Conservation (phyloP, 2,329 filamentous ascomycete genomes). For the Epichloe brachyelytri region DNA sequence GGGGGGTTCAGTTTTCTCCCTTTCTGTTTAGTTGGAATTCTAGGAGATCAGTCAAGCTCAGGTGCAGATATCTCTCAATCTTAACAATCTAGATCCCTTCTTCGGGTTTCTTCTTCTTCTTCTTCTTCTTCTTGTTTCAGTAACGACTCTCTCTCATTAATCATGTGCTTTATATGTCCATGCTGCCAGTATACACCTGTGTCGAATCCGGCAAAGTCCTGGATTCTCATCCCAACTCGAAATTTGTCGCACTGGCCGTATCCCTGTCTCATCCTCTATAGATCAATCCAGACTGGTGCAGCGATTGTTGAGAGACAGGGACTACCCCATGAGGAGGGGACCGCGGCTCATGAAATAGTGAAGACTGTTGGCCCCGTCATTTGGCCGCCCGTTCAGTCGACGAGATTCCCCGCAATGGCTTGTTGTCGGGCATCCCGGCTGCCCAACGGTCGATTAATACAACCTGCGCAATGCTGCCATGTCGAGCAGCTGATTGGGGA, state of each 20-base stretch:
- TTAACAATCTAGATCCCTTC: too few relatives aligned
- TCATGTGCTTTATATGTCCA: too few relatives aligned
- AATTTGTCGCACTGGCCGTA: background rate
- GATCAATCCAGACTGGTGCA: background rate
- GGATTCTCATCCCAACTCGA: background rate
- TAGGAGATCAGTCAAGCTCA: too few relatives aligned
- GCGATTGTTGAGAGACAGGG: background rate
- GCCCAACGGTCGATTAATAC: background rate
- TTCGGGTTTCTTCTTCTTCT: too few relatives aligned
- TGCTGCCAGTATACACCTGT: background rate
- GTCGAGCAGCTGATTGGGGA: too few relatives aligned
- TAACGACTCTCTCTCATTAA: too few relatives aligned
- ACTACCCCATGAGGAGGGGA: background rate
- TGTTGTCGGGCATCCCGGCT: background rate
- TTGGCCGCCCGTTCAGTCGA: background rate
- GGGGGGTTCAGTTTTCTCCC: background rate
- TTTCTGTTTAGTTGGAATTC: too few relatives aligned
- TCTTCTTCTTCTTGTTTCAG: too few relatives aligned
- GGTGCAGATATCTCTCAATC: too few relatives aligned
- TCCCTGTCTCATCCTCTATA: background rate
- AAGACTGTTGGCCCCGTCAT: background rate
- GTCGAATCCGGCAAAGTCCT: too few relatives aligned
- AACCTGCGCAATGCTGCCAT: background rate
- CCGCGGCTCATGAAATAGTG: too few relatives aligned
- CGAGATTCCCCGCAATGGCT: background rate